Evolutionary conservation across 23 red algal species (phyloP).

Genomic region (Gracilaria domingensis): DNA sequence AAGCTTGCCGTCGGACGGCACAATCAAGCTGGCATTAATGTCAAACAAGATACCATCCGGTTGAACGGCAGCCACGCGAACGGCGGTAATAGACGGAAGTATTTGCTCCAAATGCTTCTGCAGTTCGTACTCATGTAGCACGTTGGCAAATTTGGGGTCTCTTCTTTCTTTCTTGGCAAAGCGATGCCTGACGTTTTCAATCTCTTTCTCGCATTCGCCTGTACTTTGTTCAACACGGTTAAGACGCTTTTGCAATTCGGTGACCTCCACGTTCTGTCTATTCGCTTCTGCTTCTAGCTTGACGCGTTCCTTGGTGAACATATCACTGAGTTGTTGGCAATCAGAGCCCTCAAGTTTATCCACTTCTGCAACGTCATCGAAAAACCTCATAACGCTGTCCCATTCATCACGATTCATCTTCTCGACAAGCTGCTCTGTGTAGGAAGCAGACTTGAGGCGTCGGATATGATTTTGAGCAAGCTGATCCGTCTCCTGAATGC

Average conservation of each 20-base stretch:
- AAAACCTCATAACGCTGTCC: neutral
- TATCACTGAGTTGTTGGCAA: neutral
- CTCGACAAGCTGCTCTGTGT: neutral
- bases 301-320: neutral
- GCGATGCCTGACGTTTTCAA: neutral
- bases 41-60: constrained; percentile 32
- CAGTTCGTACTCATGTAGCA: constrained; percentile 9
- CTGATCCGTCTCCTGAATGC: neutral
- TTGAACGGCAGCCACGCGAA: constrained; percentile 21
- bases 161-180: neutral
- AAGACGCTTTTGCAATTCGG: neutral
- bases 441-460: neutral
- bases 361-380: constrained; percentile 7
- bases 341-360: neutral
- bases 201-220: neutral
- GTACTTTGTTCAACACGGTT: neutral
- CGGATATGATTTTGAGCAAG: neutral
- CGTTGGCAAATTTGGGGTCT: neutral
- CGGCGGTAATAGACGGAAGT: constrained; percentile 4
- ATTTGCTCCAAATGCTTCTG: constrained; percentile 18
- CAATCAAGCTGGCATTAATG: constrained; percentile 36
- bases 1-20: neutral
- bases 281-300: constrained; percentile 5
- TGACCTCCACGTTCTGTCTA: neutral
- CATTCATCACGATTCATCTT: neutral